Base-by-base conservation (phyloP, 306 rosid genomes). In the Neltuma alba region DNA sequence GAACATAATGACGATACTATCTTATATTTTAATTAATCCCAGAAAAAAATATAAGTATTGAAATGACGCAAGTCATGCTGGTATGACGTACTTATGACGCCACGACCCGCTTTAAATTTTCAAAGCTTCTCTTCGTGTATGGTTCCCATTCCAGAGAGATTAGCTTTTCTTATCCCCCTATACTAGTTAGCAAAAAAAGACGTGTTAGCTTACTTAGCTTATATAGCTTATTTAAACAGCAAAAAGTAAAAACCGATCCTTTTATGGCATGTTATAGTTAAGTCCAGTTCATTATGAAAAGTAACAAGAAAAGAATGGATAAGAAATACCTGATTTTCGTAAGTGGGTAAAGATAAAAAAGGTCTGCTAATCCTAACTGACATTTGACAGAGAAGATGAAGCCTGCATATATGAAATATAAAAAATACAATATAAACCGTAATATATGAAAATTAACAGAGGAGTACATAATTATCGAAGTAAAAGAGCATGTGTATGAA, bases 231-330 rank as follows among this genome's bases (percentile, higher is more conserved):
- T 77, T 72, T 31, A 30, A 65, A 25, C 61, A 55, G 76, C 0
- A 37, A 78, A 63, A 57, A 12, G 64, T 57, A 1, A 57, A 25
- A 72, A 65, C 5, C 2, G 0, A 44, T 38, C 63, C 70, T 62
- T 74, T 83, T 31, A 34, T 37, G 73, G 12, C 58, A 44, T 72
- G 62, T 16, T 60, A 70, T 30, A 62, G 63, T 70, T 82, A 65
- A 31, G 62, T 62, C 65, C 57, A 48, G 58, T 74, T 58, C 47
- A 47, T 34, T 6, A 47, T 23, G 40, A 44, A 44, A 63, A 25
- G 48, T 33, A 40, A 45, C 69, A 20, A 27, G 38, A 20, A 72
- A 42, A 7, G 10, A 7, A 75, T 13, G 33, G 21, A 9, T 15
- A 71, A 20, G 18, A 50, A 50, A 50, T 33, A 20, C 28, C 1